Evolutionary conservation across 768 basidiomycete genomes (phyloP).

Genomic region (Termitomyces sp.): DNA sequence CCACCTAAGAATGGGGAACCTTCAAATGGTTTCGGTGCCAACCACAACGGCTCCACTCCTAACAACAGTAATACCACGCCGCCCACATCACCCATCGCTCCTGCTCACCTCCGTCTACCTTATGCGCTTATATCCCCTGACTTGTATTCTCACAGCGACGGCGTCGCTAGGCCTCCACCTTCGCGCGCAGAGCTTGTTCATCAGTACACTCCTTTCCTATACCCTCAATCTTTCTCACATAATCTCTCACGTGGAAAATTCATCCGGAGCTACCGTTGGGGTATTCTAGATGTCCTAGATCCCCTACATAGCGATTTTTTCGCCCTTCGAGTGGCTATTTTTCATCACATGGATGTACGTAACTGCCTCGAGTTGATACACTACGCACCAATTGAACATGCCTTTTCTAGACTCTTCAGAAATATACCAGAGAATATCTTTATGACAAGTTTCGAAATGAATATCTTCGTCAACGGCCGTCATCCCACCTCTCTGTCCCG

Average conservation of each 20-base stretch:
- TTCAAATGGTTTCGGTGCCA: constrained; percentile 43
- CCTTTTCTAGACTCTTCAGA: constrained; percentile 64
- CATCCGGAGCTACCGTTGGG: constrained; percentile 77
- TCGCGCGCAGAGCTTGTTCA: constrained; percentile 69
- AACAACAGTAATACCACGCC: constrained; percentile 48
- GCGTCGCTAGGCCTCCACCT: constrained; percentile 49
- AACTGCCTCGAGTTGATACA: constrained; percentile 10
- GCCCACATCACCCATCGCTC: constrained; percentile 58
- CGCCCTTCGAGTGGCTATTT: constrained; percentile 68
- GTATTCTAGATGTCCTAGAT: constrained; percentile 75
- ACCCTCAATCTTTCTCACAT: constrained; percentile 27
- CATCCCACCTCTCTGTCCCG: constrained; percentile 39
- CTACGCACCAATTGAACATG: constrained; percentile 8
- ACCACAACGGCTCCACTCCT: constrained; percentile 46
- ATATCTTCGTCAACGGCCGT: constrained; percentile 43
- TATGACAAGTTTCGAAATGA: constrained; percentile 72
- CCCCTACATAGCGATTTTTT: constrained; percentile 77
- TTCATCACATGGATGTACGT: constrained; percentile 85
- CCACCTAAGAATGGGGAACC: constrained; percentile 44
- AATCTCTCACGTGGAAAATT: constrained; percentile 60
- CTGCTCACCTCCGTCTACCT: constrained; percentile 63
- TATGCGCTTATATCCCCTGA: constrained; percentile 84
- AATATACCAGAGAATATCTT: constrained; percentile 79
- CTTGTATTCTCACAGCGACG: constrained; percentile 79
- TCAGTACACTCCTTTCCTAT: constrained; percentile 62